A percentile compares a stretch with the other conserved stretches of the same genome.
Evolutionary conservation across 768 basidiomycete species (phyloP).

Genomic region (Kwoniella shandongensis): DNA sequence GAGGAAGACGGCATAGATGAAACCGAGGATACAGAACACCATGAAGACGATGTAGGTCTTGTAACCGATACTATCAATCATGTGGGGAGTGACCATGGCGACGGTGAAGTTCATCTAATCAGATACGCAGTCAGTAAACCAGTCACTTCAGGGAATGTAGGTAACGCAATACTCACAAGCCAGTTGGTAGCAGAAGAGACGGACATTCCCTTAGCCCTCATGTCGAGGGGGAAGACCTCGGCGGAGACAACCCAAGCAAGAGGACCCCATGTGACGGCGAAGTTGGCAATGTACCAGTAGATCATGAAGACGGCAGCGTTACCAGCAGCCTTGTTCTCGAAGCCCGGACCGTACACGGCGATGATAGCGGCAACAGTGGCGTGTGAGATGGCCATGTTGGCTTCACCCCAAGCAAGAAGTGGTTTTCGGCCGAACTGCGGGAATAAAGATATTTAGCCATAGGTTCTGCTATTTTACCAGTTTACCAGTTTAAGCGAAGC

Average conservation of each 20-base stretch:
- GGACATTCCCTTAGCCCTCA: conserved; percentile 72
- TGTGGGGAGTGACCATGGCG: conserved; percentile 69
- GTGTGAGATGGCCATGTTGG: conserved; percentile 58
- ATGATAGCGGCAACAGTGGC: conserved; percentile 69
- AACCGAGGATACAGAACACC: conserved; percentile 62
- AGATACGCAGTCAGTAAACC: conserved; percentile 9
- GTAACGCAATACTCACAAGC: conserved; percentile 32
- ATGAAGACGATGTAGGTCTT: conserved; percentile 74
- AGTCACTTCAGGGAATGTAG: not conserved
- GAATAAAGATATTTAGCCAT: no score
- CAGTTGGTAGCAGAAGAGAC: conserved; percentile 76
- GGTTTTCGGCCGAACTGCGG: conserved; percentile 65
- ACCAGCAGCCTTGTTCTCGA: conserved; percentile 64
- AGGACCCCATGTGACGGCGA: conserved; percentile 72
- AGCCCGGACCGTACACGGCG: conserved; percentile 56
- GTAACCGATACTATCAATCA: conserved; percentile 65
- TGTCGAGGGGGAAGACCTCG: conserved; percentile 60
- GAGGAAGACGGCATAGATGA: conserved; percentile 68
- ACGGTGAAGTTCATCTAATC: conserved; percentile 53
- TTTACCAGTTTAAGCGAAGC: not conserved
- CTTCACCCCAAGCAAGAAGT: conserved; percentile 52
- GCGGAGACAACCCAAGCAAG: conserved; percentile 68
- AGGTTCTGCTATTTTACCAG: conserved; percentile 1
- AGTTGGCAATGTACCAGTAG: conserved; percentile 73
- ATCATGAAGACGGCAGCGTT: conserved; percentile 60